Percentiles rank a stretch among this genome's conserved stretches.
These are phyloP conservation scores for Physaria fendleri DNA, from an alignment of 345 rosid genomes.

Conservation along the genomic window DNA sequence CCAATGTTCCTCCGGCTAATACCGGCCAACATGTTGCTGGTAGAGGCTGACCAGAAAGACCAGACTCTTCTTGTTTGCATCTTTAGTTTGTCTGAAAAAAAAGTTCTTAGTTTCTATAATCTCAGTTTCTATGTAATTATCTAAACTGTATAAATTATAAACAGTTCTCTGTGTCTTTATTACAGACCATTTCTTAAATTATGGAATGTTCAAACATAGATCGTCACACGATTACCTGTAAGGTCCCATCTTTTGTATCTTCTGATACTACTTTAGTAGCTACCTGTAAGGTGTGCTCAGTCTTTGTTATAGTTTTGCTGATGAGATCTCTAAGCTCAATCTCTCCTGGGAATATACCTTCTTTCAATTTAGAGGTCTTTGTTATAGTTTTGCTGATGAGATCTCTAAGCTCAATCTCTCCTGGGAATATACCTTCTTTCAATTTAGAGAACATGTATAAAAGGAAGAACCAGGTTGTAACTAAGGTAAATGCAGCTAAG, in stretches of 20 bases:
- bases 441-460: no score
- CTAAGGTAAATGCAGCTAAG: slow-evolving; percentile 90
- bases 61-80: neutral
- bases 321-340: slow-evolving; percentile 72
- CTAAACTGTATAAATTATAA: slow-evolving; percentile 7
- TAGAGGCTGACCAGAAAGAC: neutral
- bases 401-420: slow-evolving; percentile 80
- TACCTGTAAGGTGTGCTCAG: slow-evolving; percentile 16
- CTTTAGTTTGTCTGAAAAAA: neutral
- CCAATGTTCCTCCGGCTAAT: slow-evolving; percentile 26
- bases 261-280: slow-evolving; percentile 18
- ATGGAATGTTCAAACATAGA: neutral
- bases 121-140: neutral
- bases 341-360: slow-evolving; percentile 84
- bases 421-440: slow-evolving; percentile 77
- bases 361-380: slow-evolving; percentile 59
- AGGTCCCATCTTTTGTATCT: neutral
- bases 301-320: slow-evolving; percentile 37
- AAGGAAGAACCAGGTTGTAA: no score
- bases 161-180: neutral
- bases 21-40: slow-evolving; percentile 5
- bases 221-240: neutral
- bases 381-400: slow-evolving; percentile 44
- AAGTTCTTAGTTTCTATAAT: neutral
- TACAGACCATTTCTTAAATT: neutral